A percentile compares a stretch with the other conserved stretches of the same genome.
Evolutionary conservation across 2,329 filamentous ascomycete species (phyloP).

Genomic region (Trichoderma pleuroti): DNA sequence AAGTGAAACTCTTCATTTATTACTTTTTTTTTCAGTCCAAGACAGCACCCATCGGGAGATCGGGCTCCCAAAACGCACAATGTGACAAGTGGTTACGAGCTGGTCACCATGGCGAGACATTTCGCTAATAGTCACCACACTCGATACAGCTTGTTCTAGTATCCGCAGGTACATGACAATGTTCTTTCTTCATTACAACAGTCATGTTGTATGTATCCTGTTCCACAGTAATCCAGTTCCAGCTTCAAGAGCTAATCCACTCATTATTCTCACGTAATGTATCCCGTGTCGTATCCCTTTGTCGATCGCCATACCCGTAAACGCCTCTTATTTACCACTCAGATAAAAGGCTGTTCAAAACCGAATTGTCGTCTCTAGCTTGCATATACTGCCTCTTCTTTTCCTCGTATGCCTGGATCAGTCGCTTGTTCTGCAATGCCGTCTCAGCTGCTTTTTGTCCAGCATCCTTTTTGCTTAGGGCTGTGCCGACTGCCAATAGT

Average conservation of each 20-base stretch:
- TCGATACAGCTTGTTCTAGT: background rate
- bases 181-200: background rate
- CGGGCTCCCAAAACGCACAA: background rate
- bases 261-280: background rate
- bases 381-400: conserved; percentile 46
- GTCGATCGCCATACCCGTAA: background rate
- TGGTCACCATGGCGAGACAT: background rate
- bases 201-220: background rate
- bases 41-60: background rate
- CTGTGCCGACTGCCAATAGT: conserved; percentile 61
- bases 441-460: conserved; percentile 61
- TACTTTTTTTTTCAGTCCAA: background rate
- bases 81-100: background rate
- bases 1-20: background rate
- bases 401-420: conserved; percentile 49
- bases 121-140: background rate
- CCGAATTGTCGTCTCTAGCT: conserved; percentile 22
- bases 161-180: background rate
- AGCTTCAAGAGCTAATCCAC: background rate
- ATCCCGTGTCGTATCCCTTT: background rate
- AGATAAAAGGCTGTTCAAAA: conserved; percentile 1
- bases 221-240: background rate
- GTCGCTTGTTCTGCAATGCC: conserved; percentile 63
- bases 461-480: conserved; percentile 65
- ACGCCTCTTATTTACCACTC: background rate